A percentile compares a stretch with the other conserved stretches of the same genome.
Evolutionary conservation across 1,139 yeast genomes (phyloP).

Genomic region (Candida mesenterica): DNA sequence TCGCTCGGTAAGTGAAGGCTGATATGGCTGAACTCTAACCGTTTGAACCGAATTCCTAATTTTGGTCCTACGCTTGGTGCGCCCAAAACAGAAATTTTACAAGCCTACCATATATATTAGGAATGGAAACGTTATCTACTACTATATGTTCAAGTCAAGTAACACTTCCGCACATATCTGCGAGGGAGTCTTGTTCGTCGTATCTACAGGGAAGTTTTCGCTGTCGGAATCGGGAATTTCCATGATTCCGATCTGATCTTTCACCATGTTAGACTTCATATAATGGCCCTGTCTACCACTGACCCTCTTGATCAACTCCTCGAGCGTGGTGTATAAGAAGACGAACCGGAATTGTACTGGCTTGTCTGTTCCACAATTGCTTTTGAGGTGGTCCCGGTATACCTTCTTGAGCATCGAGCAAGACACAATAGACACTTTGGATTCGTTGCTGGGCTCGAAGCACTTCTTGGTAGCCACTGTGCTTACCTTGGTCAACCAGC

Average conservation of each 20-base stretch:
- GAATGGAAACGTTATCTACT: background rate
- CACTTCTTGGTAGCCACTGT: conserved; percentile 37
- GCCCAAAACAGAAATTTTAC: background rate
- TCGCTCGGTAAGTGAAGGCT: no score
- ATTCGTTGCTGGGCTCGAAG: conserved; percentile 21
- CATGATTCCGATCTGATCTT: conserved; percentile 71
- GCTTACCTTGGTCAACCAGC: conserved; percentile 67
- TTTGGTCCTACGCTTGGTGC: no score
- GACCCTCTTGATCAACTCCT: conserved; percentile 61
- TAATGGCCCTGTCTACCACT: conserved; percentile 66
- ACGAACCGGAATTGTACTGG: conserved; percentile 54
- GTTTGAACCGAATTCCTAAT: no score
- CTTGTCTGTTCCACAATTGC: conserved; percentile 23
- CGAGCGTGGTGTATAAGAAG: conserved; percentile 63
- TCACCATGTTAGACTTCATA: conserved; percentile 84
- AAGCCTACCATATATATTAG: no score
- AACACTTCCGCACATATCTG: conserved; percentile 24
- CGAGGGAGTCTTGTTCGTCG: conserved; percentile 40
- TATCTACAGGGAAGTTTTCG: conserved; percentile 36
- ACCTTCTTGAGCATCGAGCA: conserved; percentile 79
- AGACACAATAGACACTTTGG: conserved; percentile 53
- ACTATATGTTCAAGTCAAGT: background rate
- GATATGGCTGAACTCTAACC: no score
- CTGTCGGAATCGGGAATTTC: conserved; percentile 59
- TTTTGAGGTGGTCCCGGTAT: conserved; percentile 62